Percentiles rank a stretch among this genome's conserved stretches.
Evolutionary conservation across 345 rosid genomes (phyloP).

Genomic region (Psidium guajava): DNA sequence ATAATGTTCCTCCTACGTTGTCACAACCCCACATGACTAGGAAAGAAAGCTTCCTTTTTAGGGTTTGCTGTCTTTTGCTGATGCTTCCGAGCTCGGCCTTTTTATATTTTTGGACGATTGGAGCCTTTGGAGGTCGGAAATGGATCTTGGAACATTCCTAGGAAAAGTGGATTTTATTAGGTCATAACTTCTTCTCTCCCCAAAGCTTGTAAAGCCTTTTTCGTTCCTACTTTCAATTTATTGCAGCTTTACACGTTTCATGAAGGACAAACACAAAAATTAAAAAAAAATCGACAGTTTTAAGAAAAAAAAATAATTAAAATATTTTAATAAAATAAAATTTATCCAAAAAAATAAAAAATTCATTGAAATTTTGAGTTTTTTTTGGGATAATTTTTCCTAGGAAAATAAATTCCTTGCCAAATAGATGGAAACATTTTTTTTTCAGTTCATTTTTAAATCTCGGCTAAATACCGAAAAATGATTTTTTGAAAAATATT

Average conservation of each 20-base stretch:
- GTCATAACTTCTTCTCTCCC: neutral
- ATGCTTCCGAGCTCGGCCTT: neutral
- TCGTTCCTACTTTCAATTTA: neutral
- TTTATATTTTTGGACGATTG: neutral
- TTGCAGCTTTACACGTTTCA: neutral
- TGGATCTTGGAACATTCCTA: neutral
- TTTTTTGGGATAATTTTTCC: no score
- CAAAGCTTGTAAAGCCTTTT: neutral
- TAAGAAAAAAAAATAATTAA: neutral
- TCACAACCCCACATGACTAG: neutral
- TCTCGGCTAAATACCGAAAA: no score
- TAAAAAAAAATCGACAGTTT: neutral
- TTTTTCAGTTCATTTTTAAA: no score
- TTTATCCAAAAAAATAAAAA: no score
- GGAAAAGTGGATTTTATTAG: neutral
- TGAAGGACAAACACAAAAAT: no score
- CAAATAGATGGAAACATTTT: no score
- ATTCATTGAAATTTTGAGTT: no score
- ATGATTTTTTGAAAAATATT: no score
- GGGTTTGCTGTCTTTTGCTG: neutral
- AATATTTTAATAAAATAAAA: no score
- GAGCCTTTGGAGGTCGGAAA: neutral
- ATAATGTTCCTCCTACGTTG: neutral
- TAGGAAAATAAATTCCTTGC: no score
- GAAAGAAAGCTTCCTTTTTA: neutral